Percentiles rank a stretch among this genome's conserved stretches.
Evolutionary conservation across 148 eudicot genomes (phyloP).

Genomic region (Beta vulgaris): DNA sequence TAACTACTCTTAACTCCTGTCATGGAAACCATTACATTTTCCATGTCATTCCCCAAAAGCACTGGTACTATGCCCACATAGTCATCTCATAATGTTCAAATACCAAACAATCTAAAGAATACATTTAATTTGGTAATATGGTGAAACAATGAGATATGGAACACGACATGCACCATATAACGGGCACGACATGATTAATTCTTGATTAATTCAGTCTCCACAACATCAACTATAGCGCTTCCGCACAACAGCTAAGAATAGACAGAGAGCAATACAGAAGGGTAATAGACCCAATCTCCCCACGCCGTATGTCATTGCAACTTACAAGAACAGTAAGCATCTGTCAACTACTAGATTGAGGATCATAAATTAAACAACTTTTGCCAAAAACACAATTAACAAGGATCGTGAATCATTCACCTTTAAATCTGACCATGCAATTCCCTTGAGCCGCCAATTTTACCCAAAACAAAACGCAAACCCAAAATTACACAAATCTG

Average conservation of each 20-base stretch:
- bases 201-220: background rate
- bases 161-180: background rate
- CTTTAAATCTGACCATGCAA: slow-evolving; percentile 20
- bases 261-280: background rate
- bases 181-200: background rate
- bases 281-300: background rate
- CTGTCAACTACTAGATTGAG: background rate
- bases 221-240: background rate
- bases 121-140: background rate
- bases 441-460: slow-evolving; percentile 14
- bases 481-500: slow-evolving; percentile 1
- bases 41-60: background rate
- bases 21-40: background rate
- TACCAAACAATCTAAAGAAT: background rate
- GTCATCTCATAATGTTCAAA: background rate
- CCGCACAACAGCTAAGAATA: background rate
- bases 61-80: background rate
- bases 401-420: slow-evolving; percentile 14
- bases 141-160: background rate
- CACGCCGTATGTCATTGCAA: background rate
- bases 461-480: background rate
- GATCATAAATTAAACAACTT: background rate
- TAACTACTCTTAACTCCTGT: background rate
- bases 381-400: background rate
- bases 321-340: background rate